phyloP scores from a whole-genome alignment of 345 rosid species.

The Reutealis trisperma region DNA sequence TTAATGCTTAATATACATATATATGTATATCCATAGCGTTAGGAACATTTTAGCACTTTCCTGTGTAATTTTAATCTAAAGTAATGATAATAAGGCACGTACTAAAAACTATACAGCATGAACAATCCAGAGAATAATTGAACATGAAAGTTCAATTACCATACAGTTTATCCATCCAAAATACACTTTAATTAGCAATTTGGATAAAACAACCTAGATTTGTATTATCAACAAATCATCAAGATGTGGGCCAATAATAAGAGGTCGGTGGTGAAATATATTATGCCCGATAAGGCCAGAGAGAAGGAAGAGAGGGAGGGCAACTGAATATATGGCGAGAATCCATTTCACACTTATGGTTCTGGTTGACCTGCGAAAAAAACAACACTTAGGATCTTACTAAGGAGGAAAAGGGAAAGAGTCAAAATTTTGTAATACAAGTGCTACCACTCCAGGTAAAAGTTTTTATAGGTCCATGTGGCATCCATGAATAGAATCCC shows the following conservation, averaged over 20 bases:
- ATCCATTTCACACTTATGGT: constrained; percentile 34
- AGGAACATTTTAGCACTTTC: neutral
- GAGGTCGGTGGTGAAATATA: constrained; percentile 23
- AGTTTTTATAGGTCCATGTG: constrained; percentile 59
- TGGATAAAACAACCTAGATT: constrained; percentile 22
- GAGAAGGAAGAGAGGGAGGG: neutral
- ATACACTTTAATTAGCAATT: constrained; percentile 2
- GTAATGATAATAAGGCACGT: neutral
- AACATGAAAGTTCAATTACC: neutral
- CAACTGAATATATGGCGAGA: constrained; percentile 36
- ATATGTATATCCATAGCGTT: too few species aligned
- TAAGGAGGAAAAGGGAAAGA: constrained; percentile 5
- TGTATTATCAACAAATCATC: constrained; percentile 7
- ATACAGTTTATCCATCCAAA: neutral
- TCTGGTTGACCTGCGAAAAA: constrained; percentile 35
- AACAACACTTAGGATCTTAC: constrained; percentile 23
- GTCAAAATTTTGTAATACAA: constrained; percentile 11
- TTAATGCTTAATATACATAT: too few species aligned
- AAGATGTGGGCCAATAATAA: constrained; percentile 14
- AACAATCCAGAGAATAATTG: neutral
- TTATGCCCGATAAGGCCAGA: neutral
- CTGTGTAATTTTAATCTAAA: neutral
- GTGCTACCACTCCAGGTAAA: constrained; percentile 21
- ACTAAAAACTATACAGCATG: neutral
- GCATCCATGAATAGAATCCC: constrained; percentile 34